Percentiles rank a stretch among this genome's conserved stretches.
These are phyloP conservation scores for Berberis thunbergii DNA, from an alignment of 164 flowering plant genomes.

Conservation along the genomic window DNA sequence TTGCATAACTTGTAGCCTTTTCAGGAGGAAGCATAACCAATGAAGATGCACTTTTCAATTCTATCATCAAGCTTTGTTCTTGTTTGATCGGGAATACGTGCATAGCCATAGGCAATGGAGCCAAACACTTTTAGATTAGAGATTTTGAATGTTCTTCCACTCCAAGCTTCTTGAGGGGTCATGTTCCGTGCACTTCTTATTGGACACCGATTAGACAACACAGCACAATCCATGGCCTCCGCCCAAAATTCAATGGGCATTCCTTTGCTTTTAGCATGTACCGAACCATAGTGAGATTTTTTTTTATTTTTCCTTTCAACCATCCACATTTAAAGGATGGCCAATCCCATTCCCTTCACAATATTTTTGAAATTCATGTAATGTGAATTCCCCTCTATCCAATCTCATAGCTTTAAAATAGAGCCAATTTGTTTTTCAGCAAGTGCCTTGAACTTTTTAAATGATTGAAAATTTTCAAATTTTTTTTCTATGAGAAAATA, in stretches of 20 bases:
- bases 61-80: neutral
- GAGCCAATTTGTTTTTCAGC: neutral
- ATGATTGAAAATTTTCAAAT: neutral
- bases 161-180: neutral
- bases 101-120: neutral
- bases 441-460: neutral
- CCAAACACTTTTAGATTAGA: neutral
- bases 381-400: neutral
- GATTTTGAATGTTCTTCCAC: neutral
- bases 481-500: neutral
- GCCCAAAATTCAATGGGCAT: constrained; percentile 3
- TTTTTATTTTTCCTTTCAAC: constrained; percentile 1
- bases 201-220: neutral
- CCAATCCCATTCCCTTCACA: neutral
- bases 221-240: neutral
- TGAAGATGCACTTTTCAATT: too few species aligned
- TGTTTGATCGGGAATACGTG: neutral
- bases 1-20: neutral
- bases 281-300: neutral
- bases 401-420: neutral
- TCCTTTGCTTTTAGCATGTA: neutral
- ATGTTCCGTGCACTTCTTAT: neutral
- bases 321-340: neutral
- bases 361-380: neutral
- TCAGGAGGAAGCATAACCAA: too few species aligned